Conservation (phyloP, 129 eudicot species). For the Saposhnikovia divaricata region DNA sequence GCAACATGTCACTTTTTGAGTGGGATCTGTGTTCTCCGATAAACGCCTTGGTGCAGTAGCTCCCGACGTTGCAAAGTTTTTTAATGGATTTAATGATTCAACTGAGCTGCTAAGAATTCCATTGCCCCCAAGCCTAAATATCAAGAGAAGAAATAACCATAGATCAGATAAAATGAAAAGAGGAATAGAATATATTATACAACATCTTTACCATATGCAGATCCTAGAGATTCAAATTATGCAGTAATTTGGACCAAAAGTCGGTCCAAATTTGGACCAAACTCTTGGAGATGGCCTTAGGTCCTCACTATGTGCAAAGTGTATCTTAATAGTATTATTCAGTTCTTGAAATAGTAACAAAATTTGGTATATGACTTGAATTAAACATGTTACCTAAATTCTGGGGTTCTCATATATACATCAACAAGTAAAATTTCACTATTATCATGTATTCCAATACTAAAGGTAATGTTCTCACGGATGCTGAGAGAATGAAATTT, state of each 20-base stretch:
- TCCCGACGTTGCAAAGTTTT: slow-evolving; percentile 29
- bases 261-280: too few species aligned
- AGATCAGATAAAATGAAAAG: neutral
- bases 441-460: neutral
- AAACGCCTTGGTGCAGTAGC: slow-evolving; percentile 29
- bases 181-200: too few species aligned
- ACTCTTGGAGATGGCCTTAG: too few species aligned
- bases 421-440: neutral
- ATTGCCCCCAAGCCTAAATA: slow-evolving; percentile 46
- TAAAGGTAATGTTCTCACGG: neutral
- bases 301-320: neutral
- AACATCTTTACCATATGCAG: slow-evolving; percentile 1
- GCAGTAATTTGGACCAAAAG: neutral
- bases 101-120: slow-evolving; percentile 50
- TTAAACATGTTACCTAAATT: neutral
- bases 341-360: neutral
- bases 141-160: neutral
- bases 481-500: neutral
- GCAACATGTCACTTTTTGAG: slow-evolving; percentile 37
- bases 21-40: slow-evolving; percentile 38
- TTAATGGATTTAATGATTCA: slow-evolving; percentile 44
- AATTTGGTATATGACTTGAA: neutral
- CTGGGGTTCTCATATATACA: neutral
- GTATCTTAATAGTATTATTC: neutral
- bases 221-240: neutral